phyloP scores from a whole-genome alignment of 768 basidiomycete species.

The Gymnopilus junonius region DNA sequence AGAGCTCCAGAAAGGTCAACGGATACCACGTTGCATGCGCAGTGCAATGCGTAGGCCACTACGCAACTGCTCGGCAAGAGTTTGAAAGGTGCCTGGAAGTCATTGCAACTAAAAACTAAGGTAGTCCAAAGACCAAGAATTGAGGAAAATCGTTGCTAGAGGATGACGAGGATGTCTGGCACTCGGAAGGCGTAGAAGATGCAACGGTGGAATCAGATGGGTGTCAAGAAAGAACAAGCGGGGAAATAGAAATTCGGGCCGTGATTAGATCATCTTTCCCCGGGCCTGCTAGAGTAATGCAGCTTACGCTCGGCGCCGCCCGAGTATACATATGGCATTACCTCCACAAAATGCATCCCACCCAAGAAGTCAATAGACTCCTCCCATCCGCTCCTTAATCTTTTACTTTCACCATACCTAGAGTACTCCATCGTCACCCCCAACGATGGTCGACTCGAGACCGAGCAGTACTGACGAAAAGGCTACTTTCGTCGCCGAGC shows the following conservation, averaged over 20 bases:
- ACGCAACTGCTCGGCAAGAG: neutral
- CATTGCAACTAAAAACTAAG: neutral
- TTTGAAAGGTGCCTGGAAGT: neutral
- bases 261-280: slow-evolving; percentile 9
- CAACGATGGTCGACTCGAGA: slow-evolving; percentile 48
- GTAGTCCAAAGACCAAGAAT: too few relatives aligned
- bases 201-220: too few relatives aligned
- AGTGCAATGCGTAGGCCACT: neutral
- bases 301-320: slow-evolving; percentile 7
- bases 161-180: neutral
- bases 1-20: neutral
- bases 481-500: slow-evolving; percentile 35
- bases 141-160: neutral
- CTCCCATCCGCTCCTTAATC: slow-evolving; percentile 25
- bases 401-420: slow-evolving; percentile 13
- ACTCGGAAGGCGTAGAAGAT: neutral
- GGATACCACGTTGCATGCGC: neutral
- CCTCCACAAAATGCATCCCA: slow-evolving; percentile 4
- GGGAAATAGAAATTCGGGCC: neutral
- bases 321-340: slow-evolving; percentile 19
- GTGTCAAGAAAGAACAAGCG: neutral
- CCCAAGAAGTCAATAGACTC: slow-evolving; percentile 18
- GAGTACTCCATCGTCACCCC: slow-evolving; percentile 13
- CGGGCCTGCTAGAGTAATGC: slow-evolving; percentile 13
- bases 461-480: slow-evolving; percentile 51